Conservation (phyloP, 257 asterid genomes). For the Solanum dulcamara region DNA sequence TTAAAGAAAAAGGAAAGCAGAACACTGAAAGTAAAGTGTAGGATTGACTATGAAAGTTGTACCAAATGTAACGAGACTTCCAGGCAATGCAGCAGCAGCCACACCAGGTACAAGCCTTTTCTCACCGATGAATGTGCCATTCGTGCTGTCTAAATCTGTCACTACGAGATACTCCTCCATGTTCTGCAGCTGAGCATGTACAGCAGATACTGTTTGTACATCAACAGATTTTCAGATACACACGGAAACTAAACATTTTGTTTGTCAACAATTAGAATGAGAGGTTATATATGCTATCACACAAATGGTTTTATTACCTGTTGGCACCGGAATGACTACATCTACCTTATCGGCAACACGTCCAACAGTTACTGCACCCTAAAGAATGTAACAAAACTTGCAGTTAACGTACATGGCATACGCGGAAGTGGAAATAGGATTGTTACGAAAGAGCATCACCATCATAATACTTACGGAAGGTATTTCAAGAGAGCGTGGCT, state of each 20-base stretch:
- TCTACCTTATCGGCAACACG: constrained; percentile 65
- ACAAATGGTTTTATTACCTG: constrained; percentile 31
- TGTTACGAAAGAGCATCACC: not conserved
- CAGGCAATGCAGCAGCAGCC: constrained; percentile 52
- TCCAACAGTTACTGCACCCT: constrained; percentile 61
- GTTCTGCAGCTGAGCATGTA: constrained; percentile 73
- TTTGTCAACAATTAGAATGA: not conserved
- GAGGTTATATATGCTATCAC: not conserved
- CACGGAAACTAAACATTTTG: not conserved
- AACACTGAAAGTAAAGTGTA: not conserved
- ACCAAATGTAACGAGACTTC: constrained; percentile 70
- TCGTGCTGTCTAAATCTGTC: constrained; percentile 88
- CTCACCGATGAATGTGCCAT: constrained; percentile 73
- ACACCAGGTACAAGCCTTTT: constrained; percentile 70
- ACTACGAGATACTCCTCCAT: constrained; percentile 51
- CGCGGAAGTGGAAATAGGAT: not conserved
- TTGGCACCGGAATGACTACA: constrained; percentile 70
- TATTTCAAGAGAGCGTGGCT: constrained; percentile 62
- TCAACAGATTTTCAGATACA: not conserved
- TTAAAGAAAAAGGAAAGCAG: not conserved
- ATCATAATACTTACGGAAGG: constrained; percentile 42
- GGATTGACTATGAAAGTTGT: constrained; percentile 2
- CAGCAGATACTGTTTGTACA: constrained; percentile 45
- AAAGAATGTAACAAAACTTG: not conserved
- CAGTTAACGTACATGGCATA: not conserved